Evolutionary conservation across 2,329 filamentous ascomycete species (phyloP), one percentile per base, ranked within the genome.

Genomic region (Onygenales sp.): DNA sequence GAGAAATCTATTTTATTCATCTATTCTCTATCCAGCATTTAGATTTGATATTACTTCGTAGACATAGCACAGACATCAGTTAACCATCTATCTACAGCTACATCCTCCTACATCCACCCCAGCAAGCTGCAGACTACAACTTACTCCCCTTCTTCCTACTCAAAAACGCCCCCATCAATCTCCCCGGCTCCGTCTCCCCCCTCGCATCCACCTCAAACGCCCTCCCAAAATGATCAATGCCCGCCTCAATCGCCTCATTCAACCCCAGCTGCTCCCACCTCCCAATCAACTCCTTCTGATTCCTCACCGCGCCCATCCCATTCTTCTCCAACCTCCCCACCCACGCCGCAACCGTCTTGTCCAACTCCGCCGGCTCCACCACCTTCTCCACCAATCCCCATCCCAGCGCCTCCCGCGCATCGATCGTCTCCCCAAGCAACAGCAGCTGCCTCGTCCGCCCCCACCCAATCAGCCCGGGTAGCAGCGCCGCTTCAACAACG

Each of bases 321-420:
- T 63, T 66, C 43, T 57, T 60, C 32, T 61, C 59, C 35, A 72
- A 54, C 27, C 51, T 58, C 10, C 53, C 52, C 21, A 64, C 53
- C 67, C 68, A 71, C n/a, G 60, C 58, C 9, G 61, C 60, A 8
- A 72, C 65, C 49, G 59, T 64, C 21, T 54, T 54, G 54, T 70
- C 66, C 36, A 72, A 55, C 13, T 52, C 60, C 7, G 54, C 54
- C 5, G 58, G 58, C 13, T 63, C 57, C 6, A 67, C 66, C 7
- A 72, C 59, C 55, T 61, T 61, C 55, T 71, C 69, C 7, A 71
- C 59, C n/a, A 70, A 55, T 9, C 69, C 68, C 68, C 68, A 71
- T 43, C 53, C 54, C 51, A 67, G 58, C 13, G 67, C 69, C 39
- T 64, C 62, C 1, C 47, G 42, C 5, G 67, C 68, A 31, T 49